A percentile compares a stretch with the other conserved stretches of the same genome.
Evolutionary conservation across 768 basidiomycete genomes (phyloP).

Genomic region (Postia placenta): DNA sequence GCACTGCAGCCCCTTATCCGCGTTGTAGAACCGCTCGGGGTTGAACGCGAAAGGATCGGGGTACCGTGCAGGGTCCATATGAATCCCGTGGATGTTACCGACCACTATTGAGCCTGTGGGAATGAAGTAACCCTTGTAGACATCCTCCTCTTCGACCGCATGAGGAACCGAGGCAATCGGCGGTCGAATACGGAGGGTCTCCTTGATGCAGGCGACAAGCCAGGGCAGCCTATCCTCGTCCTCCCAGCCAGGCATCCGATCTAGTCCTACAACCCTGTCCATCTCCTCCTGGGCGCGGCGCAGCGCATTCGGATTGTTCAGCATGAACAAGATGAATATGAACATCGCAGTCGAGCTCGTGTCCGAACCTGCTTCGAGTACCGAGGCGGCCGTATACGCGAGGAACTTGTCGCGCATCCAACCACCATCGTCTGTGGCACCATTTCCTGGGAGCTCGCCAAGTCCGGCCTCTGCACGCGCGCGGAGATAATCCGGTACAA

Average conservation of each 20-base stretch:
- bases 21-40: conserved; percentile 16
- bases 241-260: conserved; percentile 47
- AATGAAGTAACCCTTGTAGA: conserved; percentile 21
- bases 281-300: too few relatives aligned
- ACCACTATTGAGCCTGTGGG: conserved; percentile 19
- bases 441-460: conserved; percentile 21
- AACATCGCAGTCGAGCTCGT: conserved; percentile 23
- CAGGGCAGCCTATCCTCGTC: conserved; percentile 50
- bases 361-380: conserved; percentile 27
- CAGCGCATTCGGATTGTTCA: conserved; percentile 11
- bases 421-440: conserved; percentile 18
- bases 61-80: conserved; percentile 14
- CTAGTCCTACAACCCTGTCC: conserved; percentile 33
- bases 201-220: conserved; percentile 44
- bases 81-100: conserved; percentile 21
- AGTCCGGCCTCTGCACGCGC: too few relatives aligned
- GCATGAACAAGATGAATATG: conserved; percentile 21
- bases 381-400: conserved; percentile 23
- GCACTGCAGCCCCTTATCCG: conserved; percentile 2
- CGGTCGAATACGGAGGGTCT: conserved; percentile 19
- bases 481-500: neutral
- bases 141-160: conserved; percentile 14
- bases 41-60: conserved; percentile 16
- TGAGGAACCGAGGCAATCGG: conserved; percentile 17
- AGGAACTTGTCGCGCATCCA: conserved; percentile 26